phyloP scores from a whole-genome alignment of 164 flowering plant genomes.

The Liquidambar formosana region DNA sequence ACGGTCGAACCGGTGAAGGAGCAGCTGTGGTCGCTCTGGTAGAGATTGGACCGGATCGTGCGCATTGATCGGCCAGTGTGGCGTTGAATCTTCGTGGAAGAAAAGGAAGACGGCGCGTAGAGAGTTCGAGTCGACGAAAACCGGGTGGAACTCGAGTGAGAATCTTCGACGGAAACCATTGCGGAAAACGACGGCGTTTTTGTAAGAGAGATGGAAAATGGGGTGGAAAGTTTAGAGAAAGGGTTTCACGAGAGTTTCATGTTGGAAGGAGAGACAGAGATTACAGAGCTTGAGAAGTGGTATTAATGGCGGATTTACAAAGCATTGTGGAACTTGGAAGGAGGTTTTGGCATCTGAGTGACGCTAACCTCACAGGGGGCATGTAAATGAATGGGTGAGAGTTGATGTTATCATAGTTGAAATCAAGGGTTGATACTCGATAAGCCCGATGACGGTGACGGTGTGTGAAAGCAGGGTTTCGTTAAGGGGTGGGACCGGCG shows the following conservation, averaged over 20 bases:
- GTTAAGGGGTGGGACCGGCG: not conserved
- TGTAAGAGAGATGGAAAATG: not conserved
- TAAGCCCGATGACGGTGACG: too few relatives aligned
- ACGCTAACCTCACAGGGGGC: constrained; percentile 2
- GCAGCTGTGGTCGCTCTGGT: constrained; percentile 26
- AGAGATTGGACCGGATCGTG: constrained; percentile 73
- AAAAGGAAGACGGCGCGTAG: constrained; percentile 25
- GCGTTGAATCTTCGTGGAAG: constrained; percentile 34
- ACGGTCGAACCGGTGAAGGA: constrained; percentile 21
- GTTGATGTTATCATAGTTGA: not conserved
- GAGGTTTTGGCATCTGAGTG: constrained; percentile 8
- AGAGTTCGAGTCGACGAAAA: constrained; percentile 20
- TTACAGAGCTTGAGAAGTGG: not conserved
- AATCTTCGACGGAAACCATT: constrained; percentile 53
- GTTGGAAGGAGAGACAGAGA: not conserved
- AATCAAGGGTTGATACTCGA: too few relatives aligned
- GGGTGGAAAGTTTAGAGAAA: not conserved
- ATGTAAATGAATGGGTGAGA: too few relatives aligned
- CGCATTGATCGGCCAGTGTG: constrained; percentile 79
- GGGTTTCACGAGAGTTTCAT: constrained; percentile 4
- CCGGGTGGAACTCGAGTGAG: constrained; percentile 29
- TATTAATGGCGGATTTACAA: not conserved
- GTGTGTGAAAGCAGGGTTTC: not conserved
- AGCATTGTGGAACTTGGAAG: not conserved
- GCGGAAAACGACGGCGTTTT: too few relatives aligned